These are phyloP conservation scores for Beauveria australis DNA, from an alignment of 2,329 filamentous ascomycete species.

Conservation along the genomic window DNA sequence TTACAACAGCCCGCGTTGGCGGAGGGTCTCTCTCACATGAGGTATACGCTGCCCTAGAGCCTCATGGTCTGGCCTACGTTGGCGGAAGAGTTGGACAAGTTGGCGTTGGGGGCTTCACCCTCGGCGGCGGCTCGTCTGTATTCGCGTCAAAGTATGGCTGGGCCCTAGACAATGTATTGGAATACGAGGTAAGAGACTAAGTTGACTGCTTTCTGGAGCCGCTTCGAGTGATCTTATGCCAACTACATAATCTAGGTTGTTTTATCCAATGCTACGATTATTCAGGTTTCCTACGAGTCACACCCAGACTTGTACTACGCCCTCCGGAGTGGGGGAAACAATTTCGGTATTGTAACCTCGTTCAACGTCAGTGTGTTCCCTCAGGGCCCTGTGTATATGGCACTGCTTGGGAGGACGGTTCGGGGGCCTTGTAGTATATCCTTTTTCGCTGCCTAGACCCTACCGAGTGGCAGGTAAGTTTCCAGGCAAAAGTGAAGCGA, in stretches of 20 bases:
- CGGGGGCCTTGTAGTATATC: not conserved
- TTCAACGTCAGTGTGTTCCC: not conserved
- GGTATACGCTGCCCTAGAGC: conserved; percentile 19
- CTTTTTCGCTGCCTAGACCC: not conserved
- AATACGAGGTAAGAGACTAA: conserved; percentile 11
- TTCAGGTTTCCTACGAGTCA: not conserved
- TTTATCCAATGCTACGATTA: not conserved
- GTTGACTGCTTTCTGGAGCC: not conserved
- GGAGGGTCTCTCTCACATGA: conserved; percentile 6
- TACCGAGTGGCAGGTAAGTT: not conserved
- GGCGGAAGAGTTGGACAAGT: conserved; percentile 12
- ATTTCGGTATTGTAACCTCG: not conserved
- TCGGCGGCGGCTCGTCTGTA: conserved; percentile 22
- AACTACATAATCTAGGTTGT: not conserved
- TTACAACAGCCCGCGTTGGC: not conserved
- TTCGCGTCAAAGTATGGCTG: conserved; percentile 21
- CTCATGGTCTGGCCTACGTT: conserved; percentile 11
- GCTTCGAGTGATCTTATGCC: not conserved
- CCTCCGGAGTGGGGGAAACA: not conserved
- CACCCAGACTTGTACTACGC: not conserved
- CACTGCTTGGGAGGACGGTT: not conserved
- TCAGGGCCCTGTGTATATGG: not conserved
- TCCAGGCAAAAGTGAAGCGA: not conserved
- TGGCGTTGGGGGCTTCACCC: conserved; percentile 13
- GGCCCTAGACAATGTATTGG: conserved; percentile 18